Base-by-base conservation (phyloP, 164 flowering plant genomes). In the Vitis rupestris region DNA sequence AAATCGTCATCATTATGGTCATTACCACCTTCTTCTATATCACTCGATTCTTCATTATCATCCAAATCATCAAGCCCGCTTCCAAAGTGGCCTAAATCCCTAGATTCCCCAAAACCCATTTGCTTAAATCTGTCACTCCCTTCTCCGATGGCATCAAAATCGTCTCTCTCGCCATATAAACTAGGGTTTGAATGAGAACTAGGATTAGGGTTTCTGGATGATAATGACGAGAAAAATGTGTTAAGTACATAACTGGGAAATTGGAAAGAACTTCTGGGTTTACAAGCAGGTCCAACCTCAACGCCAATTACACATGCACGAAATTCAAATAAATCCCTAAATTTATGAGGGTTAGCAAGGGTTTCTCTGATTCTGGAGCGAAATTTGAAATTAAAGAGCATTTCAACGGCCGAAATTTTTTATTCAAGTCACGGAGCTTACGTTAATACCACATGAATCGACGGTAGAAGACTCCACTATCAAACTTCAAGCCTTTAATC, bases 1-100 rank as follows among this genome's bases (percentile, higher is more conserved):
- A 87, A 81, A 63, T 74, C 78, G 14, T 76, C 79, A 69, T 79
- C 87, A 58, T 75, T 74, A 65, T 66, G 78, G 62, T 54, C 70
- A 30, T 64, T 61, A 31, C 49, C 73, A 44, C 67, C 76, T 30
- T 65, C 75, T 23, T 73, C 79, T n/a, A 70, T 57, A 52, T 60
- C 70, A 37, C 52, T 64, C 15, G 69, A 48, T 7, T 69, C 79
- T 6, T 72, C 66, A 37, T 31, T 61, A 10, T 64, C 79, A 12
- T 75, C 83, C 31, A 69, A 66, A 4, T 4, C 55, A 29, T 10
- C 70, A 50, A 72, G 59, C 14, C 44, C 72, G 55, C 65, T 67
- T 60, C 70, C 75, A 67, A 68, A 66, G 9, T 63, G 69, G 56
- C 50, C 78, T 66, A 63, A 73, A 70, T 47, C 70, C 72, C 65